Evolutionary conservation across 768 basidiomycete genomes (phyloP).

Genomic region (Xerocomellus chrysenteron): DNA sequence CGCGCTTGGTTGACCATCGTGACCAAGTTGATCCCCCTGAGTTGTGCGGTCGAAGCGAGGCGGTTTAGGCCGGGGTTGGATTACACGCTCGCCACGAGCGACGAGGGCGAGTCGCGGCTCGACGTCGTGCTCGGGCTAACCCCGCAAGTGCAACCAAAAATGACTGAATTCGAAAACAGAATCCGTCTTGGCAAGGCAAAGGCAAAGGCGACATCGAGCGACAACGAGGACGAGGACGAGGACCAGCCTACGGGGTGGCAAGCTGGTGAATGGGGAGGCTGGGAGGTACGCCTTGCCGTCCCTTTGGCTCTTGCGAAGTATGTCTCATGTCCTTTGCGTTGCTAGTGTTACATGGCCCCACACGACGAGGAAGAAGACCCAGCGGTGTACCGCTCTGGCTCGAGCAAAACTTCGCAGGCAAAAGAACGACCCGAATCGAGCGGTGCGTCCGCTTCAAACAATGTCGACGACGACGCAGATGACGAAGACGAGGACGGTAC

Average conservation of each 20-base stretch:
- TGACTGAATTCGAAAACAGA: conserved; percentile 11
- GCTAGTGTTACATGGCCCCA: conserved; percentile 89
- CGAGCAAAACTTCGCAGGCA: conserved; percentile 37
- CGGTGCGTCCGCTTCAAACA: conserved; percentile 13
- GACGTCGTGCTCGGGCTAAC: conserved; percentile 89
- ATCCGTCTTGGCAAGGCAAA: conserved; percentile 28
- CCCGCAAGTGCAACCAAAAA: conserved; percentile 46
- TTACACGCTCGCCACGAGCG: conserved; percentile 90
- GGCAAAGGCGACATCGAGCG: conserved; percentile 26
- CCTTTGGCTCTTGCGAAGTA: neutral
- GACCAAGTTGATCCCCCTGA: conserved; percentile 67
- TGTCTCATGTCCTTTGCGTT: neutral
- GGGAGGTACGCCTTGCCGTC: conserved; percentile 64
- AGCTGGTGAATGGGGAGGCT: conserved; percentile 83
- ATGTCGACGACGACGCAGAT: conserved; percentile 5
- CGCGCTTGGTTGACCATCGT: conserved; percentile 84
- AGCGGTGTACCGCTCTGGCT: conserved; percentile 78
- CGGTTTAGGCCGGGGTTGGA: conserved; percentile 91
- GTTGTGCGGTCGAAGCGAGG: conserved; percentile 75
- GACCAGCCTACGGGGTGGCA: conserved; percentile 55
- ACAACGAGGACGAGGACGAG: conserved; percentile 25
- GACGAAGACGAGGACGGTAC: conserved; percentile 67
- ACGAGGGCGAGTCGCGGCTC: conserved; percentile 75
- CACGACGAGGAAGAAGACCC: conserved; percentile 96
- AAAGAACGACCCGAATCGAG: conserved; percentile 16